Percentiles rank a stretch among this genome's conserved stretches.
Conservation (phyloP, 345 rosid genomes). For the Eucalyptus leucophloia region DNA sequence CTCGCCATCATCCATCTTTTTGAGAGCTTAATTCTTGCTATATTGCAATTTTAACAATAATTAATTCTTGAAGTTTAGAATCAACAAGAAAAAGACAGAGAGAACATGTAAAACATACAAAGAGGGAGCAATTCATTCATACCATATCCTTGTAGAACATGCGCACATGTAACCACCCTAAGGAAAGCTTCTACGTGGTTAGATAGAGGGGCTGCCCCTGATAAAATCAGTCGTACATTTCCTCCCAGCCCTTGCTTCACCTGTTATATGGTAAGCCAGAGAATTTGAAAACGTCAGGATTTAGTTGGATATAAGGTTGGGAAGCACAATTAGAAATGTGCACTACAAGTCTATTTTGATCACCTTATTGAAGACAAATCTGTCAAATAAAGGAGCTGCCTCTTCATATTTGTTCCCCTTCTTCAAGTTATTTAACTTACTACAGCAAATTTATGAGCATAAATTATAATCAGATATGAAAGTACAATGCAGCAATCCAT, state of each 20-base stretch:
- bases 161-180: constrained; percentile 92
- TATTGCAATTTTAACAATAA: not conserved
- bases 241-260: constrained; percentile 95
- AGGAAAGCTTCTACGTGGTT: constrained; percentile 79
- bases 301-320: not conserved
- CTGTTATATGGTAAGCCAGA: constrained; percentile 8
- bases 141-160: constrained; percentile 99
- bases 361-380: constrained; percentile 83
- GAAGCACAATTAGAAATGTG: not conserved
- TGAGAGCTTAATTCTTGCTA: not conserved
- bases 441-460: constrained; percentile 6
- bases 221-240: constrained; percentile 73
- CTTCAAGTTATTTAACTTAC: constrained; percentile 59
- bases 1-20: not conserved
- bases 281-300: not conserved
- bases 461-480: not conserved
- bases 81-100: not conserved
- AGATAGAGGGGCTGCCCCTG: constrained; percentile 96
- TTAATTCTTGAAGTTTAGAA: not conserved
- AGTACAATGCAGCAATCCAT: not conserved
- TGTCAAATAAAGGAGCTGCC: constrained; percentile 85
- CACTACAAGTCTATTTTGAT: not conserved
- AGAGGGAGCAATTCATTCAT: not conserved
- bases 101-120: not conserved
- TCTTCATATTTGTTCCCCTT: constrained; percentile 49